These are phyloP conservation scores for Silene coronaria DNA, from an alignment of 179 eudicot species.

Conservation along the genomic window DNA sequence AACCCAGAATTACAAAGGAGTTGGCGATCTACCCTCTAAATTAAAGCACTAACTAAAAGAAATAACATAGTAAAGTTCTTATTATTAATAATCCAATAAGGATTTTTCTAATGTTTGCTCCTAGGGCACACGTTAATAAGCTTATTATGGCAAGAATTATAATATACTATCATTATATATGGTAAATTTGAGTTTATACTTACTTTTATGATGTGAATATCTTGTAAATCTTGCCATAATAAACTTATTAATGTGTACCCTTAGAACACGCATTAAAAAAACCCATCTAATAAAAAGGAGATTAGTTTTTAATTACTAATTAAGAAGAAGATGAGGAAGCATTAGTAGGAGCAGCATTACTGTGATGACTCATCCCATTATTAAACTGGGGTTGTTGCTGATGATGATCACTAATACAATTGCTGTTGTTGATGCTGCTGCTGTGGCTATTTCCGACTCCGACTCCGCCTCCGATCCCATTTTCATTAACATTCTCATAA, in stretches of 20 bases:
- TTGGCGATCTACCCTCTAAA: slow-evolving; percentile 12
- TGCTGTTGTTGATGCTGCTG: slow-evolving; percentile 13
- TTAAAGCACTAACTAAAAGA: slow-evolving; percentile 13
- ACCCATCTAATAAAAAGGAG: slow-evolving; percentile 9
- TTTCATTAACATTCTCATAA: neutral
- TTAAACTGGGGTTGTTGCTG: slow-evolving; percentile 9
- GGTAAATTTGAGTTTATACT: too few species aligned
- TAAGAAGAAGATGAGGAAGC: slow-evolving; percentile 31
- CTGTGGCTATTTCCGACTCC: slow-evolving; percentile 17
- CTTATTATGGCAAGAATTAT: too few species aligned
- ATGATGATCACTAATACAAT: neutral
- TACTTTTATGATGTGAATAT: too few species aligned
- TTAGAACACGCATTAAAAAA: neutral
- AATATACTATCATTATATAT: too few species aligned
- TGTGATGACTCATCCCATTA: slow-evolving; percentile 16
- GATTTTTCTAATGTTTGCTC: too few species aligned
- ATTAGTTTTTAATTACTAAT: neutral
- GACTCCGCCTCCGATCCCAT: slow-evolving; percentile 11
- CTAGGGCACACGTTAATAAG: too few species aligned
- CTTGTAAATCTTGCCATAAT: neutral
- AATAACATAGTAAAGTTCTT: too few species aligned
- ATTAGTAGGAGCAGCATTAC: slow-evolving; percentile 26
- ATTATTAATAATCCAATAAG: too few species aligned
- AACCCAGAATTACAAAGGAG: slow-evolving; percentile 6
- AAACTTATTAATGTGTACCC: neutral